Percentiles rank a stretch among this genome's conserved stretches.
These are phyloP conservation scores for Kwoniella bestiolae DNA, from an alignment of 768 basidiomycete genomes.

Conservation along the genomic window DNA sequence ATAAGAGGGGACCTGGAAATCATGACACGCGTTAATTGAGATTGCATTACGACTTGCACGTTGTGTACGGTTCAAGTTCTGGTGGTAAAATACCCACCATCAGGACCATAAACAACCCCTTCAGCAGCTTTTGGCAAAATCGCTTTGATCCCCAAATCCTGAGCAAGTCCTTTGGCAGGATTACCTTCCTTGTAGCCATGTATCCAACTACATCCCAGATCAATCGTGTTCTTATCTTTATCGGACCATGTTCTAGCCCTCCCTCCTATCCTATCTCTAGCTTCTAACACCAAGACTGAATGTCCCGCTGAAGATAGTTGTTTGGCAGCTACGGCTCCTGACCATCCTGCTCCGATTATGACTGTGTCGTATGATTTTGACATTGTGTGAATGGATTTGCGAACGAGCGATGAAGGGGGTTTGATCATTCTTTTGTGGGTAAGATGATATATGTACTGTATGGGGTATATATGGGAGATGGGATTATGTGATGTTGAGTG, in stretches of 20 bases:
- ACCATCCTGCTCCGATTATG: slow-evolving; percentile 55
- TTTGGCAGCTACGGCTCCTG: slow-evolving; percentile 46
- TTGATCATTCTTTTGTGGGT: background rate
- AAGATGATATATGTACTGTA: background rate
- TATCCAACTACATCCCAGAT: slow-evolving; percentile 56
- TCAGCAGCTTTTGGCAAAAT: slow-evolving; percentile 47
- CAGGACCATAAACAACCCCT: slow-evolving; percentile 45
- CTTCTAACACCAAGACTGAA: slow-evolving; percentile 53
- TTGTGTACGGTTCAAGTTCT: too few relatives aligned
- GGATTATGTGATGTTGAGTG: background rate
- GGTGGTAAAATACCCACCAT: slow-evolving; percentile 29
- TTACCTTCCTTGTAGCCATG: slow-evolving; percentile 56
- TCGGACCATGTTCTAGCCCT: slow-evolving; percentile 45
- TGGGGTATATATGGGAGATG: background rate
- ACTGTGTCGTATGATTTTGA: slow-evolving; percentile 45
- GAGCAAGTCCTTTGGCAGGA: slow-evolving; percentile 44
- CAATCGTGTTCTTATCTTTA: slow-evolving; percentile 42
- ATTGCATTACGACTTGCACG: background rate
- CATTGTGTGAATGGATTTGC: slow-evolving; percentile 11
- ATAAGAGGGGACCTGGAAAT: slow-evolving; percentile 42
- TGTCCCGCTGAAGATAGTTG: slow-evolving; percentile 41
- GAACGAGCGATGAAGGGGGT: background rate
- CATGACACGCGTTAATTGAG: too few relatives aligned
- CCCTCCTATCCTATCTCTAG: slow-evolving; percentile 52
- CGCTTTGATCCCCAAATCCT: slow-evolving; percentile 46